A percentile compares a stretch with the other conserved stretches of the same genome.
Evolutionary conservation across 352 stramenopile species (phyloP).

Genomic region (Pythium sp.): DNA sequence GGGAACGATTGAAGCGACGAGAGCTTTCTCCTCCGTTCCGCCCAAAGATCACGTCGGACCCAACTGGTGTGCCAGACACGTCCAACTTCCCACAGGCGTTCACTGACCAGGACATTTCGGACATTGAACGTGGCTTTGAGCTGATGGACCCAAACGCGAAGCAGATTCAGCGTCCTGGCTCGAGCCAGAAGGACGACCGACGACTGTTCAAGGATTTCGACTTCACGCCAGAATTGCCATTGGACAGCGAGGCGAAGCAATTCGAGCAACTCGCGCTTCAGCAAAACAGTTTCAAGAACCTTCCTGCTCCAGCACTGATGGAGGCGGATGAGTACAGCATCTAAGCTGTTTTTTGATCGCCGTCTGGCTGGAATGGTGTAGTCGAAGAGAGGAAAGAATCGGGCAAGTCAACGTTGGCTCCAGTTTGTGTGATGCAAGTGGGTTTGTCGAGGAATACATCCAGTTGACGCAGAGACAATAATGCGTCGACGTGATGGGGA

Average conservation of each 20-base stretch:
- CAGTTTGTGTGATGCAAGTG: background rate
- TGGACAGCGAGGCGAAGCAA: slow-evolving; percentile 82
- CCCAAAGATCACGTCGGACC: slow-evolving; percentile 77
- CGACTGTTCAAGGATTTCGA: slow-evolving; percentile 86
- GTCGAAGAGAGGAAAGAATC: too few relatives aligned
- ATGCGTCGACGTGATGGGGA: background rate
- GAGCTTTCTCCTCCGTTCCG: slow-evolving; percentile 82
- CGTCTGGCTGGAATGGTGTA: background rate
- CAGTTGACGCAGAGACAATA: background rate
- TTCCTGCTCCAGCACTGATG: slow-evolving; percentile 61
- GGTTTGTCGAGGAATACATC: background rate
- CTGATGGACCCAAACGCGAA: slow-evolving; percentile 45
- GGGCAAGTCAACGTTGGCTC: background rate
- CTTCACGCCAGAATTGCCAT: slow-evolving; percentile 77
- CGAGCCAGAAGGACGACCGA: slow-evolving; percentile 64
- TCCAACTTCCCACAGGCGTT: slow-evolving; percentile 87
- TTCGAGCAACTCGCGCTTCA: slow-evolving; percentile 82
- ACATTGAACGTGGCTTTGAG: slow-evolving; percentile 79
- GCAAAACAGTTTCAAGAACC: slow-evolving; percentile 82
- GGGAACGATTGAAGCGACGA: slow-evolving; percentile 75
- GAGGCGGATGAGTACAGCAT: slow-evolving; percentile 86
- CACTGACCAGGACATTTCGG: slow-evolving; percentile 84
- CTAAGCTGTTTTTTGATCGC: background rate
- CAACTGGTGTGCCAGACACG: slow-evolving; percentile 70
- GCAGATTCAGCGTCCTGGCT: slow-evolving; percentile 55